Base-by-base conservation (phyloP, 345 rosid species). In the Leavenworthia alabamica region DNA sequence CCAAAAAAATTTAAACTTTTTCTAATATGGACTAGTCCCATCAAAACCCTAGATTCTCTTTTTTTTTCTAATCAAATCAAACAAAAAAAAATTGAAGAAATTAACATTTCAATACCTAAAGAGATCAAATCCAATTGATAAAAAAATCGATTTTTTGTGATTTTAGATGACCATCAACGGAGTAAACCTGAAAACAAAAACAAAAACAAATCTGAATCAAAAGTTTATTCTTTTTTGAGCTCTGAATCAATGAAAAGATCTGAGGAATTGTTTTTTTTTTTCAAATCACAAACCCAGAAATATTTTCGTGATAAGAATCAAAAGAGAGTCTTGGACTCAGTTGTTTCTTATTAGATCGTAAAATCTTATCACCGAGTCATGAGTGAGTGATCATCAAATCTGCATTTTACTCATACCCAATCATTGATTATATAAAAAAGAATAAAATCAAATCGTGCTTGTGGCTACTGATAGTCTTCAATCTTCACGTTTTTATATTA, bases 161-260 rank as follows among this genome's bases (percentile, higher is more conserved):
- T 43, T 39, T 72, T 85, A 88, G 83, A 85, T 80, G 86, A 88
- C 67, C 90, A 82, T 79, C 83, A 78, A 80, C 85, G 60, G 77
- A 19, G 73, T 6, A 37, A 49, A n/a, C 75, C 77, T 77, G 57
- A 4, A 65, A n/a, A n/a, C n/a, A n/a, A n/a, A 64, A 65, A 65
- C 35, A 65, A 44, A 19, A 60, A 57, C 29, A 16, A 72, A 37
- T 28, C 8, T 53, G 23, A 8, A 70, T 62, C 62, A 54, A 31
- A 62, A 62, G 43, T 0, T 27, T 4, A 1, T 55, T 45, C 50
- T 6, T 62, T 70, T 45, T 54, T 55, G 35, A 4, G 33, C 45
- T 43, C 0, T n/a, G n/a, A 51, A 42, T 15, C n/a, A 3, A 52
- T 12, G 6, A 26, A 3, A 43, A 17, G 42, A 36, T 47, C 41